Base-by-base conservation (phyloP, 176 grass and related monocot species). In the Oryza rufipogon region DNA sequence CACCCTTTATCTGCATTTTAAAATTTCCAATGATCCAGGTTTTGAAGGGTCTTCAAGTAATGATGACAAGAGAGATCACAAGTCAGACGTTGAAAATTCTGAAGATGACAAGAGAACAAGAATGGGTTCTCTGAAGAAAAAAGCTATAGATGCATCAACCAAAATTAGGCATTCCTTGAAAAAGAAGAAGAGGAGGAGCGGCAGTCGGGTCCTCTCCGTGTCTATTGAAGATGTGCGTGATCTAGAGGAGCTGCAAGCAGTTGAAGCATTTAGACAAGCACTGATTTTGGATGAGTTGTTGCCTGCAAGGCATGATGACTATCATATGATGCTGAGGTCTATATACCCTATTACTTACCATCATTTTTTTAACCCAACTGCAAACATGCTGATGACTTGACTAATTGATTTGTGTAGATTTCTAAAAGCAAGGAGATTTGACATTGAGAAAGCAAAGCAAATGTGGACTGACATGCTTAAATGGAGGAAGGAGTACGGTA, bases 401-500 rank as follows among this genome's bases (percentile, higher is more conserved):
- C n/a, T 51, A 83, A 67, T 74, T 89, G 34, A 7, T 72, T 3
- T 80, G 5, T 76, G 28, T 69, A 98, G 96, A 88, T 98, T 95
- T 81, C 73, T 98, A 48, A 98, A 98, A 85, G 96, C 96, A 75
- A 90, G 96, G 63, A 95, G 87, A 72, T 92, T 98, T 81, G 96
- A 98, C 88, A 89, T 94, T 16, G 96, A 98, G 20, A 98, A 87
- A 93, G 87, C 96, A 83, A 98, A 92, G 70, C 96, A 98, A 80
- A 95, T 95, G 96, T 95, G 96, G 96, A 90, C 78, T 39, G 96
- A 98, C 77, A 98, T 94, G 96, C 89, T 98, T 90, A 91, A 95
- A 11, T 98, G 96, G 96, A 90, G 96, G 71, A 98, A 89, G 74
- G 96, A 98, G 11, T 98, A 93, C 79, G 93, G 85, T 47, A 85